Conservation (phyloP, 2,329 filamentous ascomycete species). For the Monosporascus ibericus region DNA sequence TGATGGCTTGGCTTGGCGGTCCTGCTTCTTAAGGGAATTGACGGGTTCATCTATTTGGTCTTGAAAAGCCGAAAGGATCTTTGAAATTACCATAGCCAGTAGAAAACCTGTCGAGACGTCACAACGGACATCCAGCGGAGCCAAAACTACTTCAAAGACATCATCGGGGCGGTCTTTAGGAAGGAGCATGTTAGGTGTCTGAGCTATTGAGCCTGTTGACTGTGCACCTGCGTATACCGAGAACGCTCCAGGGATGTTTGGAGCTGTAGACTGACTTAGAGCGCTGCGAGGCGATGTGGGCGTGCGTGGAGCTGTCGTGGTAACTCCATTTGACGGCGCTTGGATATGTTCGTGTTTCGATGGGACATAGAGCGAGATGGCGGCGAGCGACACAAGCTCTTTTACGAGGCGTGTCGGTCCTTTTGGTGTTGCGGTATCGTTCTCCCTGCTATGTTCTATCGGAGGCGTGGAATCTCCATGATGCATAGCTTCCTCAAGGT, state of each 20-base stretch:
- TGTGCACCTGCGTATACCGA: constrained; percentile 37
- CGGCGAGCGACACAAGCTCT: constrained; percentile 44
- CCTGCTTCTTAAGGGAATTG: constrained; percentile 3
- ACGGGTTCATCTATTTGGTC: constrained; percentile 11
- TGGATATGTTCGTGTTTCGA: constrained; percentile 41
- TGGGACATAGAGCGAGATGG: constrained; percentile 50
- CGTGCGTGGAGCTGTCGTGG: constrained; percentile 1
- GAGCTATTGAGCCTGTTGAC: constrained; percentile 13
- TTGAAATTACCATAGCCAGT: constrained; percentile 43
- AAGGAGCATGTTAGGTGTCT: constrained; percentile 3
- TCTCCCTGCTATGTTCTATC: constrained; percentile 15
- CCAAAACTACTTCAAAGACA: constrained; percentile 44
- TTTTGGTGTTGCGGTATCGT: constrained; percentile 43
- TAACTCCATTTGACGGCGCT: constrained; percentile 20
- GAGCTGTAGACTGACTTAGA: constrained; percentile 30
- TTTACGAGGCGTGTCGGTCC: constrained; percentile 50
- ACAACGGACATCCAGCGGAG: constrained; percentile 46
- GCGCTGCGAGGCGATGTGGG: neutral
- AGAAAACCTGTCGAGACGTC: constrained; percentile 52
- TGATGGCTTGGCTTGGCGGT: constrained; percentile 11
- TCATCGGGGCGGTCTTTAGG: constrained; percentile 21
- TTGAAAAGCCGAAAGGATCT: constrained; percentile 41
- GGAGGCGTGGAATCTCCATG: constrained; percentile 11
- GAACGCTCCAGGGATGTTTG: constrained; percentile 56
- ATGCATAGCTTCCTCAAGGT: constrained; percentile 16